A percentile compares a stretch with the other conserved stretches of the same genome.
phyloP scores from a whole-genome alignment of 2,329 filamentous ascomycete genomes.

The Trichothecium roseum region DNA sequence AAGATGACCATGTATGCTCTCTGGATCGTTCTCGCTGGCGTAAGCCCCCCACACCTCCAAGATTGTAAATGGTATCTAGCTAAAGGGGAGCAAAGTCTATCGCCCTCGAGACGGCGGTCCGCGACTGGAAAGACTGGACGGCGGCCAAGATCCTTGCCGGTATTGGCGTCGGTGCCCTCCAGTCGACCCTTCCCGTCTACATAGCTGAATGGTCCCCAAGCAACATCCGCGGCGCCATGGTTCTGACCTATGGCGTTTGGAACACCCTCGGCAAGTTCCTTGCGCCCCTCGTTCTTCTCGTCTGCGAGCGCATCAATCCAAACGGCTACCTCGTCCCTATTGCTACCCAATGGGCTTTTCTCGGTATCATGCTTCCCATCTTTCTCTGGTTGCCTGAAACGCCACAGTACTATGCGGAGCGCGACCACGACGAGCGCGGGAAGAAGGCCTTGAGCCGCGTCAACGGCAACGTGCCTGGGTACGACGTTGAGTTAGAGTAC shows the following conservation, averaged over 20 bases:
- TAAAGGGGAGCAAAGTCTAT: too few relatives aligned
- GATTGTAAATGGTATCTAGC: too few relatives aligned
- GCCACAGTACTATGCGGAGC: constrained; percentile 19
- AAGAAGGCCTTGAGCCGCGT: constrained; percentile 10
- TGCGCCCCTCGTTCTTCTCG: constrained; percentile 27
- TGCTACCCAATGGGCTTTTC: constrained; percentile 33
- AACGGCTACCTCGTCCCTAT: constrained; percentile 26
- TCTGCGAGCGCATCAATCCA: constrained; percentile 17
- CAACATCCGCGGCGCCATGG: constrained; percentile 24
- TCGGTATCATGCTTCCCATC: constrained; percentile 27
- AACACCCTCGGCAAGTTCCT: constrained; percentile 31
- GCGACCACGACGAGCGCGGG: constrained; percentile 11
- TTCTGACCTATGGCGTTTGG: constrained; percentile 33
- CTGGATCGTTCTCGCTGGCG: constrained; percentile 18
- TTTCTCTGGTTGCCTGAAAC: constrained; percentile 27
- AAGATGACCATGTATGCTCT: constrained; percentile 19
- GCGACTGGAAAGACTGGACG: constrained; percentile 28
- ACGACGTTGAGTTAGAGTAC: constrained; percentile 17
- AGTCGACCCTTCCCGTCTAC: constrained; percentile 29
- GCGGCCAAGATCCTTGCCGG: constrained; percentile 22
- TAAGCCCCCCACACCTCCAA: too few relatives aligned
- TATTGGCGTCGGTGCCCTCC: constrained; percentile 30
- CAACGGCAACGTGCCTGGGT: constrained; percentile 14
- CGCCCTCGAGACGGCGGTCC: constrained; percentile 24
- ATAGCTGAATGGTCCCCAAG: constrained; percentile 29